These are phyloP conservation scores for Arachis monticola DNA, from an alignment of 331 rosid species.

Conservation along the genomic window DNA sequence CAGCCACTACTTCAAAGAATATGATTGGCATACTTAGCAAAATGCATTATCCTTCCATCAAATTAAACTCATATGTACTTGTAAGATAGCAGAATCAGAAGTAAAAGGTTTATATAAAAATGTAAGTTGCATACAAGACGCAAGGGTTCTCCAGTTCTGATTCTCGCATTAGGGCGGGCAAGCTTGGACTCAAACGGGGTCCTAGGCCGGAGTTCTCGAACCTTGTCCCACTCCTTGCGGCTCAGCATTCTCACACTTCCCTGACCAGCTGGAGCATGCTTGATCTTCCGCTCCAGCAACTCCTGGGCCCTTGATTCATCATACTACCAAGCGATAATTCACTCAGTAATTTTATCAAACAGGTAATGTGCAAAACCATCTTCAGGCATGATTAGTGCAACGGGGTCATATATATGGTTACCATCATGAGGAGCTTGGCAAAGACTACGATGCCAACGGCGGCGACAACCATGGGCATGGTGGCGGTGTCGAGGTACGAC, in stretches of 20 bases:
- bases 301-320: conserved; percentile 86
- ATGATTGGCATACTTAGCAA: too few species aligned
- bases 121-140: conserved; percentile 48
- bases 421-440: conserved; percentile 60
- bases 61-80: not conserved
- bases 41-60: too few species aligned
- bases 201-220: conserved; percentile 79
- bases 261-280: conserved; percentile 73
- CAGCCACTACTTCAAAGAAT: too few species aligned
- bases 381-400: not conserved
- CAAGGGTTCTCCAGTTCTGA: conserved; percentile 79
- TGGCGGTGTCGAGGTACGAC: conserved; percentile 54
- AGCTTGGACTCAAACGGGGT: conserved; percentile 91
- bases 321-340: conserved; percentile 43
- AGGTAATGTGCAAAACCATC: conserved; percentile 30
- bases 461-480: conserved; percentile 48
- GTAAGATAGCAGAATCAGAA: not conserved
- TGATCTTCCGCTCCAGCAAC: conserved; percentile 71
- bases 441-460: conserved; percentile 46
- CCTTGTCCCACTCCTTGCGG: conserved; percentile 84
- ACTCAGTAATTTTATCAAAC: conserved; percentile 42
- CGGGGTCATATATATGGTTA: not conserved
- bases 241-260: conserved; percentile 85
- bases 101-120: not conserved
- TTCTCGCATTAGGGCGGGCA: conserved; percentile 78